phyloP scores from a whole-genome alignment of 75 land plant species.

The Gnetum montanum region DNA sequence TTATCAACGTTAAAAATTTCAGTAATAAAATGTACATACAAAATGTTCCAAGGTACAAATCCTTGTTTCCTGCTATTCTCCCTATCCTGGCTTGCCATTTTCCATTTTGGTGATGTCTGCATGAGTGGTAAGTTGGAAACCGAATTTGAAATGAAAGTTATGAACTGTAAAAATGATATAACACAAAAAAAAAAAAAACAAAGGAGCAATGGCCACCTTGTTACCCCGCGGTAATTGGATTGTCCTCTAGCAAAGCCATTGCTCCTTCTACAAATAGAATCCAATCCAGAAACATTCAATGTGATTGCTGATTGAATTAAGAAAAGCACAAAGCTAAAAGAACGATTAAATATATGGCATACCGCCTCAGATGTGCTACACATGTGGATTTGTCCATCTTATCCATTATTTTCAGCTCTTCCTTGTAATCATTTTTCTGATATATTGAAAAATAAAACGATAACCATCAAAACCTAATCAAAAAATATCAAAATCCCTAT shows the following conservation, averaged over 20 bases:
- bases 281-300: not conserved
- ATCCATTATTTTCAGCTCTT: constrained; percentile 69
- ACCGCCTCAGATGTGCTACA: constrained; percentile 71
- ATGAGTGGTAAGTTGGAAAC: too few species aligned
- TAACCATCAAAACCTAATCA: not conserved
- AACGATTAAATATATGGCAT: not conserved
- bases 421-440: constrained; percentile 35
- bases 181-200: too few species aligned
- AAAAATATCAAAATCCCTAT: not conserved
- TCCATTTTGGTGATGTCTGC: too few species aligned
- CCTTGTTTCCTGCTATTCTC: too few species aligned
- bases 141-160: too few species aligned
- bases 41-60: too few species aligned
- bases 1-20: too few species aligned
- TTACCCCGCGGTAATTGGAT: not conserved
- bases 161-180: too few species aligned
- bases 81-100: too few species aligned
- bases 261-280: not conserved
- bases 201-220: too few species aligned
- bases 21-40: too few species aligned
- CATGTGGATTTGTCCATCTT: constrained; percentile 51
- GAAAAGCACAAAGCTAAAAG: not conserved
- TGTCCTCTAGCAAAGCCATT: not conserved
- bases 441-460: constrained; percentile 4
- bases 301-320: not conserved